phyloP scores from a whole-genome alignment of 352 stramenopile genomes.

The Pythium plurisporium region DNA sequence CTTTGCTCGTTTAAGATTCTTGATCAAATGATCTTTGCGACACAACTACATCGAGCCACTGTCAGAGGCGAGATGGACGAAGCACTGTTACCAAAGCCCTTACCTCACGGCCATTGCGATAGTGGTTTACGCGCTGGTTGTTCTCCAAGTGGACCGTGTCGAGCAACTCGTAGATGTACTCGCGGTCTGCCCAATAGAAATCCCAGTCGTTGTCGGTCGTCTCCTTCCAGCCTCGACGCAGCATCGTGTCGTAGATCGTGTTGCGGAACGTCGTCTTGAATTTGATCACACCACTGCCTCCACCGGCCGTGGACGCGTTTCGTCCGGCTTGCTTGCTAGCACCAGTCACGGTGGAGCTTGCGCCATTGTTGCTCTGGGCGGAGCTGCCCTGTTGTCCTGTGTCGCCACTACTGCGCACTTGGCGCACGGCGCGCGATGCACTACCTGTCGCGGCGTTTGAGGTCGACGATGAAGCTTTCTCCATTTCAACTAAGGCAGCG shows the following conservation, averaged over 20 bases:
- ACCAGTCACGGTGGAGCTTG: background rate
- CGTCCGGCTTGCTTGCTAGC: background rate
- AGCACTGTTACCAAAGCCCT: background rate
- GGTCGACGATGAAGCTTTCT: slow-evolving; percentile 10
- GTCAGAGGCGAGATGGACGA: background rate
- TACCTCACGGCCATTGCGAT: slow-evolving; percentile 77
- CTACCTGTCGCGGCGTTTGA: slow-evolving; percentile 23
- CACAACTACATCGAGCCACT: slow-evolving; percentile 50
- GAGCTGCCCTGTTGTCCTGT: slow-evolving; percentile 6
- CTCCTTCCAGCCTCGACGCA: slow-evolving; percentile 87
- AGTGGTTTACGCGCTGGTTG: slow-evolving; percentile 90
- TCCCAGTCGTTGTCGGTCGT: slow-evolving; percentile 87
- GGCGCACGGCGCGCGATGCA: slow-evolving; percentile 26
- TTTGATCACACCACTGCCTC: slow-evolving; percentile 31
- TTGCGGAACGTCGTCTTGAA: slow-evolving; percentile 92
- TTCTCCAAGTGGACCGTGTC: slow-evolving; percentile 84
- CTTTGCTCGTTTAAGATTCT: slow-evolving; percentile 92
- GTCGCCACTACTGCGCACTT: slow-evolving; percentile 38
- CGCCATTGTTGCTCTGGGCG: slow-evolving; percentile 15
- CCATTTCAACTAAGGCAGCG: no score
- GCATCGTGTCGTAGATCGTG: slow-evolving; percentile 90
- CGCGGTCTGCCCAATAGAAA: slow-evolving; percentile 87
- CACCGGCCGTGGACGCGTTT: background rate
- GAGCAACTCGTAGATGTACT: slow-evolving; percentile 91
- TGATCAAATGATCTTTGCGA: slow-evolving; percentile 93